These are phyloP conservation scores for Fusarium sacchari DNA, from an alignment of 2,329 filamentous ascomycete genomes.

Conservation along the genomic window DNA sequence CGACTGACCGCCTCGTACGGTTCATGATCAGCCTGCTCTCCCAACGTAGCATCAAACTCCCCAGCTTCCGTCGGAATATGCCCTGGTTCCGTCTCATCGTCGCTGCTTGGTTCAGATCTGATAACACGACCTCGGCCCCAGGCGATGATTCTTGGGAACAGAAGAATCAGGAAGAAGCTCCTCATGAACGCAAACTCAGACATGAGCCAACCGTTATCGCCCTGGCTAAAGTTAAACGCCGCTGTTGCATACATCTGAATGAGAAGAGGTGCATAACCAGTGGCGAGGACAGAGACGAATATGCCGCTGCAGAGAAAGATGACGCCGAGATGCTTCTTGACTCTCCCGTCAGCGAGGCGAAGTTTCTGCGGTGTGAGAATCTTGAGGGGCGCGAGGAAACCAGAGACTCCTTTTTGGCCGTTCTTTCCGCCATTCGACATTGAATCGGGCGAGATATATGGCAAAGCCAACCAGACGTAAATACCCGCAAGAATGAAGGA, in stretches of 20 bases:
- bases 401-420: conserved; percentile 51
- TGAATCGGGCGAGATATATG: conserved; percentile 60
- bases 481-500: conserved; percentile 61
- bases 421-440: conserved; percentile 48
- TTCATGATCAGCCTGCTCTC: conserved; percentile 56
- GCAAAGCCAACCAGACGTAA: conserved; percentile 56
- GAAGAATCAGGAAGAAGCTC: conserved; percentile 63
- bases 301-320: conserved; percentile 72
- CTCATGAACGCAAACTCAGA: conserved; percentile 65
- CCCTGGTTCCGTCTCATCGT: conserved; percentile 10
- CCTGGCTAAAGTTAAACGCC: conserved; percentile 64
- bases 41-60: conserved; percentile 54
- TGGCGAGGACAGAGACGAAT: conserved; percentile 74
- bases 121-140: conserved; percentile 49
- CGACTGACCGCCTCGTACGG: conserved; percentile 49
- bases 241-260: conserved; percentile 69
- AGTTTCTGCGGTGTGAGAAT: conserved; percentile 69
- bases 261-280: conserved; percentile 72
- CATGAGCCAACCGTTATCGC: conserved; percentile 66
- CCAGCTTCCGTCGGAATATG: conserved; percentile 51
- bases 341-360: conserved; percentile 59
- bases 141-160: conserved; percentile 64
- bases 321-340: conserved; percentile 68
- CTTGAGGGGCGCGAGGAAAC: conserved; percentile 71
- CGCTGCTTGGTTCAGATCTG: background rate